phyloP scores from a whole-genome alignment of 257 asterid genomes.

The Haberlea rhodopensis region DNA sequence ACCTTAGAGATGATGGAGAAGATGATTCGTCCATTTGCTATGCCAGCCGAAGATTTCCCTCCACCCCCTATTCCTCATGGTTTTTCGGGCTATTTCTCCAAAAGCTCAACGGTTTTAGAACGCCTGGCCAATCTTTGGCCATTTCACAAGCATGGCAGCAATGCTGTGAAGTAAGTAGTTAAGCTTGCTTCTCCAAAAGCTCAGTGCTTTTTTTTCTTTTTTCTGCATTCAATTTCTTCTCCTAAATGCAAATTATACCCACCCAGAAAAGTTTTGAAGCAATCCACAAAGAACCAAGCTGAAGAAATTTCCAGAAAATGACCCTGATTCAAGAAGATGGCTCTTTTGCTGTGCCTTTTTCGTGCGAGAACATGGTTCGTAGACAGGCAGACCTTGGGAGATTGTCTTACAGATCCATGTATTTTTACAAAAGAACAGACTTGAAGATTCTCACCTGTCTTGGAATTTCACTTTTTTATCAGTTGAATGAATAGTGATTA shows the following conservation, averaged over 20 bases:
- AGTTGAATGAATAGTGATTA: too few species aligned
- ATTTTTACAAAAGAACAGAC: too few species aligned
- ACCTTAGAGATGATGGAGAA: conserved; percentile 78
- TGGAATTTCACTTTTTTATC: too few species aligned
- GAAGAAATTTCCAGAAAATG: not conserved
- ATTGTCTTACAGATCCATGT: too few species aligned
- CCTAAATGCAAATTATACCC: not conserved
- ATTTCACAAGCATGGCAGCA: conserved; percentile 62
- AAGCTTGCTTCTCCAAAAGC: not conserved
- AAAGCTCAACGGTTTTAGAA: conserved; percentile 79
- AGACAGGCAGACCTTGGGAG: too few species aligned
- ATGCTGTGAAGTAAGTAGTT: not conserved
- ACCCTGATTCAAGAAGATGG: not conserved
- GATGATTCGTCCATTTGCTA: conserved; percentile 75
- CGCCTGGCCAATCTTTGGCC: conserved; percentile 93
- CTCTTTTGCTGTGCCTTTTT: not conserved
- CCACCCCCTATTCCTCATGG: conserved; percentile 86
- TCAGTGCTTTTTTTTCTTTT: too few species aligned
- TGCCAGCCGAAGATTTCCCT: conserved; percentile 96
- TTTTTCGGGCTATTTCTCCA: conserved; percentile 87
- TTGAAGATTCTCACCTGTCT: too few species aligned
- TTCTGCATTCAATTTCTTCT: too few species aligned
- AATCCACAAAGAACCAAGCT: not conserved
- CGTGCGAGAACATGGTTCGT: too few species aligned
- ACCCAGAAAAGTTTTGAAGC: not conserved